Base-by-base conservation (phyloP, 768 basidiomycete species). In the Russula abietina region DNA sequence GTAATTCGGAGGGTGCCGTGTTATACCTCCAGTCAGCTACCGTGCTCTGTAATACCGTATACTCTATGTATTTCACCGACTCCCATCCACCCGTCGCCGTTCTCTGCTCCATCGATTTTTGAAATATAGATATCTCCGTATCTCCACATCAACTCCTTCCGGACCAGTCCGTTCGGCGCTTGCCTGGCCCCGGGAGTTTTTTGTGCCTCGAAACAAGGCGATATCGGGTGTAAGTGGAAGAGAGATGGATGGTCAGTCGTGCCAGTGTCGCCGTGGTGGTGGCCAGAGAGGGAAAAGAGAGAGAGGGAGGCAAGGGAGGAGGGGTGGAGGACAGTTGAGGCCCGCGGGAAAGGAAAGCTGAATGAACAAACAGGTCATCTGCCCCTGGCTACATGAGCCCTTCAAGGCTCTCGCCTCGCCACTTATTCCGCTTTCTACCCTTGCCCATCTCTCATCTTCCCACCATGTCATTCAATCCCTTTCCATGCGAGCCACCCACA, bases 401-500 rank as follows among this genome's bases (percentile, higher is more conserved):
- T 7, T 7, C 52, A 49, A 49, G 38, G 45, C 7, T 17, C 32
- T 56, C 55, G 12, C 46, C 53, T 55, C 22, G 41, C 36, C 64
- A 57, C 51, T 55, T 55, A 46, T 56, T 38, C 22, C 24, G 38
- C 12, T 6, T 39, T 30, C 41, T 48, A 61, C 52, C 54, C 55
- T 57, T 49, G 12, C 56, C 58, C 41, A 60, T 52, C 65, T 59
- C 52, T 55, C 65, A 33, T 54, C 58, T 54, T 48, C 43, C 67
- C 65, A 60, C 45, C 61, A 64, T 64, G 63, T 55, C 51, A 46
- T 61, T 57, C 69, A 61, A 69, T 57, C 58, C 39, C 49, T 62
- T 77, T 79, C 74, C 61, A 67, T 60, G 45, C 57, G 85, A 88
- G 57, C 86, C 86, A 3, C 85, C 87, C 7, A 89, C 87, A 0